phyloP scores from a whole-genome alignment of 129 eudicot genomes.

The Pittosporum tobira region DNA sequence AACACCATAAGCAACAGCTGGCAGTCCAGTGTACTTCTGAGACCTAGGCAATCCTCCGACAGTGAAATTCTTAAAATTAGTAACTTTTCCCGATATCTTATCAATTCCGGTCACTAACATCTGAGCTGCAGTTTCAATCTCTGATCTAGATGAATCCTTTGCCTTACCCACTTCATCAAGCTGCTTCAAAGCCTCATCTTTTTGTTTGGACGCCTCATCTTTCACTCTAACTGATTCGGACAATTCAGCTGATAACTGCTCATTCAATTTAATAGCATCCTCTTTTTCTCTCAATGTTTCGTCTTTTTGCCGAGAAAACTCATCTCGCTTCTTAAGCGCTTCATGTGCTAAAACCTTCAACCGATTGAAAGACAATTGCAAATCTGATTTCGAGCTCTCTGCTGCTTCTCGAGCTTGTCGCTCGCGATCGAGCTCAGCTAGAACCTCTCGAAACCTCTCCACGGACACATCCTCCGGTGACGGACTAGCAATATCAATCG shows the following conservation, averaged over 20 bases:
- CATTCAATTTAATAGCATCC: constrained; percentile 28
- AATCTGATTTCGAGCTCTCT: constrained; percentile 53
- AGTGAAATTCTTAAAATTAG: constrained; percentile 48
- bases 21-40: constrained; percentile 76
- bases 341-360: constrained; percentile 68
- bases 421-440: constrained; percentile 78
- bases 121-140: constrained; percentile 62
- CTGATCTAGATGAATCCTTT: constrained; percentile 51
- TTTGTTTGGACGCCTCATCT: constrained; percentile 39
- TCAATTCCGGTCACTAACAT: constrained; percentile 87
- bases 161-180: constrained; percentile 56
- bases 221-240: constrained; percentile 28
- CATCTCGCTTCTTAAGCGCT: constrained; percentile 81
- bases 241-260: constrained; percentile 35
- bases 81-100: constrained; percentile 86
- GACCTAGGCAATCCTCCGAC: constrained; percentile 84
- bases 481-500: constrained; percentile 29
- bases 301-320: constrained; percentile 50
- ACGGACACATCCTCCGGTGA: constrained; percentile 34
- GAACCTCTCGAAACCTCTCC: constrained; percentile 49
- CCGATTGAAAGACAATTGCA: constrained; percentile 55
- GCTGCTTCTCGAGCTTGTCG: constrained; percentile 42
- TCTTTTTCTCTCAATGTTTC: constrained; percentile 42
- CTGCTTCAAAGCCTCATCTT: constrained; percentile 40
- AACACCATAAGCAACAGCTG: constrained; percentile 91